Evolutionary conservation across 208 protist genomes (phyloP).

Genomic region (Acanthamoeba triangularis): DNA sequence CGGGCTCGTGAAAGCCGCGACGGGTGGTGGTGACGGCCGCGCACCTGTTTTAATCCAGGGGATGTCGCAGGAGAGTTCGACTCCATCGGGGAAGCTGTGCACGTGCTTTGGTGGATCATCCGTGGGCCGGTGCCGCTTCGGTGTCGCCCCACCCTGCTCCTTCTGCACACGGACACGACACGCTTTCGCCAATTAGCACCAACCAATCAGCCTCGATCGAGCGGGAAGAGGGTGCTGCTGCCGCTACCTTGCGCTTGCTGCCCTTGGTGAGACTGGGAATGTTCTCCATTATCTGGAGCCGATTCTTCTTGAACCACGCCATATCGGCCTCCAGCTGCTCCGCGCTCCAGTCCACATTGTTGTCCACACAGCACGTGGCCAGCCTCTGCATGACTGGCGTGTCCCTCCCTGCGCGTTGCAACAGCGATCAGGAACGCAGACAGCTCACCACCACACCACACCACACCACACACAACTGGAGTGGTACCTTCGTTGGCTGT

Average conservation of each 20-base stretch:
- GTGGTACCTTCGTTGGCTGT: neutral
- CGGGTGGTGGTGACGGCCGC: too few relatives aligned
- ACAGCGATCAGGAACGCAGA: neutral
- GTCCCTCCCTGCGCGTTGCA: neutral
- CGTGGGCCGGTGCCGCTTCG: too few relatives aligned
- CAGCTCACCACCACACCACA: too few relatives aligned
- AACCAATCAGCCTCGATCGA: too few relatives aligned
- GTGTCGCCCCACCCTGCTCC: neutral
- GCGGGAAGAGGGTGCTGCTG: neutral
- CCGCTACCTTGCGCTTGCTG: neutral
- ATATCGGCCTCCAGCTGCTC: slow-evolving; percentile 56
- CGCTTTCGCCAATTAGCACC: neutral
- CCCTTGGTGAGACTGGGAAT: slow-evolving; percentile 74
- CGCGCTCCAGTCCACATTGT: slow-evolving; percentile 76
- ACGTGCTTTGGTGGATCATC: slow-evolving; percentile 5
- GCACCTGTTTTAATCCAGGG: slow-evolving; percentile 52
- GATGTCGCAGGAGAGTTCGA: neutral
- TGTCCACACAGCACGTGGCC: slow-evolving; percentile 77
- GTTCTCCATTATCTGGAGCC: slow-evolving; percentile 81
- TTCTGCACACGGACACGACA: neutral
- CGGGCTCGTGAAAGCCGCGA: too few relatives aligned
- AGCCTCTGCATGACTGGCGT: neutral
- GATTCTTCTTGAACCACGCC: slow-evolving; percentile 80
- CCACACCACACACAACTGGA: slow-evolving; percentile 6
- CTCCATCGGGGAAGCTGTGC: neutral